Base-by-base conservation (phyloP, 257 asterid genomes). In the Paulownia fortunei region DNA sequence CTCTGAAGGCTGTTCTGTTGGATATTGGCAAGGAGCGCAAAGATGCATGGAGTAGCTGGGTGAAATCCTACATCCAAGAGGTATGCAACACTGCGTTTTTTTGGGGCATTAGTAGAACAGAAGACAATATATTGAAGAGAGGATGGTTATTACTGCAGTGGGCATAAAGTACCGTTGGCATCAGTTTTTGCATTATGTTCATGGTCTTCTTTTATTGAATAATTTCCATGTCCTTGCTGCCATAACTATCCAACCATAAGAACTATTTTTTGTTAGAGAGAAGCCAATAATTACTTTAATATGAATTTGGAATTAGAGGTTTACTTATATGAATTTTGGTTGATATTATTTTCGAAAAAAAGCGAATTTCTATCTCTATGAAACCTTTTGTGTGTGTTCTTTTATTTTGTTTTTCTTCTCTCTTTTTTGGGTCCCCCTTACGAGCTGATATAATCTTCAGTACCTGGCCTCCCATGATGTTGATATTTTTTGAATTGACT, bases 11-110 rank as follows among this genome's bases (percentile, higher is more conserved):
- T 81, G 99, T 84, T 71, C 87, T 96, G 59, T 84, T 96, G 89
- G 98, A 93, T 81, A 93, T 96, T n/a, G 98, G 99, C 47, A 86
- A 87, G 83, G 99, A 96, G 79, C 94, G 98, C 46, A 93, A 88
- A 82, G 97, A 89, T 80, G 98, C 98, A 55, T 96, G 99, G 99
- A 85, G 88, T 76, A 88, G 82, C 84, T 96, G 99, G 99, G 87
- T 96, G 70, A 88, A 89, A 71, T 84, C 92, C 66, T 96, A 96
- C 81, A 81, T 87, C 63, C 88, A 90, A 79, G 98, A 96, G 99
- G 99, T 96, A 84, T 34, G 74, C 73, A 24, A 32, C 24, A 69
- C 44, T n/a, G n/a, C n/a, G n/a, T n/a, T n/a, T n/a, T n/a, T n/a
- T n/a, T n/a, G n/a, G n/a, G n/a, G n/a, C n/a, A n/a, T n/a, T n/a